Conservation (phyloP, 352 stramenopile genomes). For the Elongisporangium prolatum region DNA sequence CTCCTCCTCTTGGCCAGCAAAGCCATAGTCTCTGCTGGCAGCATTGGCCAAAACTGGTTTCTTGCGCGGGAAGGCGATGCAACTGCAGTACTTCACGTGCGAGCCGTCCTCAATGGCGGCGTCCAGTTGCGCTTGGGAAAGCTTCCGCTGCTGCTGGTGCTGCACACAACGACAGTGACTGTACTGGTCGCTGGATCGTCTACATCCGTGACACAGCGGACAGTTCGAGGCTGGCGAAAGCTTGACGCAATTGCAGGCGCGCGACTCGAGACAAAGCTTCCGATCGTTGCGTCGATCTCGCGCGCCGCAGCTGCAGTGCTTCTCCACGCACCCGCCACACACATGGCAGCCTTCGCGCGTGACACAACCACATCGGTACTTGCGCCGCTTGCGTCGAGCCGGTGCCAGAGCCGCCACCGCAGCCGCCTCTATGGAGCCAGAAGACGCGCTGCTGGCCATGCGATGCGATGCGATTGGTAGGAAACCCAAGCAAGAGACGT, state of each 20-base stretch:
- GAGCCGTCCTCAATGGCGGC: slow-evolving; percentile 12
- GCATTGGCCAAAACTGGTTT: not conserved
- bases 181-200: slow-evolving; percentile 10
- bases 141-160: slow-evolving; percentile 29
- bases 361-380: slow-evolving; percentile 38
- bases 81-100: slow-evolving; percentile 23
- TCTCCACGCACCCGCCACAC: slow-evolving; percentile 54
- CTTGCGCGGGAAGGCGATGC: slow-evolving; percentile 20
- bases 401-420: not conserved
- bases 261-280: slow-evolving; percentile 50
- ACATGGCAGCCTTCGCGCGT: slow-evolving; percentile 40
- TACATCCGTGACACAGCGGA: slow-evolving; percentile 51
- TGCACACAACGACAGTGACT: slow-evolving; percentile 64
- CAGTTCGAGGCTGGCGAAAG: slow-evolving; percentile 25
- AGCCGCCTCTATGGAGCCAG: not conserved
- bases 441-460: not conserved
- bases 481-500: slow-evolving; percentile 13
- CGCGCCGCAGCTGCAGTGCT: slow-evolving; percentile 49
- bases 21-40: not conserved
- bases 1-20: slow-evolving; percentile 8
- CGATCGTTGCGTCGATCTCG: slow-evolving; percentile 10
- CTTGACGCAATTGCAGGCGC: slow-evolving; percentile 48
- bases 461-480: not conserved
- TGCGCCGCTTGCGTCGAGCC: slow-evolving; percentile 10
- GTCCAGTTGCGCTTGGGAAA: slow-evolving; percentile 15